Conservation (phyloP, 352 stramenopile genomes). For the Saprolegnia parasitica region DNA sequence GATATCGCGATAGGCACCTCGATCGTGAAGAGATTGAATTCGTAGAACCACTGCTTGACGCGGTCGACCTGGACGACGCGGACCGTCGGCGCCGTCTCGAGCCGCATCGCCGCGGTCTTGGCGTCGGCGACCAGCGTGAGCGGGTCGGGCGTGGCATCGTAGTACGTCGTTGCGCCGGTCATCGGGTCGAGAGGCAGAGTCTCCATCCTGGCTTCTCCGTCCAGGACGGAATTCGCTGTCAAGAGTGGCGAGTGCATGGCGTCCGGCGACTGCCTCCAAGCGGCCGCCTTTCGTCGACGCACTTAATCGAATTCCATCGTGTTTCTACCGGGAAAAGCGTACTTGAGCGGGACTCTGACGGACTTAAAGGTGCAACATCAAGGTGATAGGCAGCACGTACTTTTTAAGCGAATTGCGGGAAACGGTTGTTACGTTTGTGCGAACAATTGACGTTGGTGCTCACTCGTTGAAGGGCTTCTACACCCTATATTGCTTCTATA, state of each 20-base stretch:
- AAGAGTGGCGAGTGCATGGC: conserved; percentile 9
- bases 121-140: not conserved
- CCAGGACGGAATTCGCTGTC: conserved; percentile 12
- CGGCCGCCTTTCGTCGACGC: too few species aligned
- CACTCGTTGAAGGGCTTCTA: too few species aligned
- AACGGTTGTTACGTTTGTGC: too few species aligned
- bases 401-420: too few species aligned
- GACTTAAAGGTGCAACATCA: too few species aligned
- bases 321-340: too few species aligned
- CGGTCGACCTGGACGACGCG: conserved; percentile 19
- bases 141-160: not conserved
- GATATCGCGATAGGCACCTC: conserved; percentile 4
- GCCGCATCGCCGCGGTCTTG: not conserved
- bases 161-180: not conserved
- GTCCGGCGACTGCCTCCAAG: not conserved
- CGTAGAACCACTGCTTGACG: conserved; percentile 14
- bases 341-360: too few species aligned
- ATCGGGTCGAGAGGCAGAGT: not conserved
- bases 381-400: too few species aligned
- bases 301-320: too few species aligned
- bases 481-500: too few species aligned
- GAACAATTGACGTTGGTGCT: too few species aligned
- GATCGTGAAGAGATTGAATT: conserved; percentile 25
- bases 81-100: conserved; percentile 7
- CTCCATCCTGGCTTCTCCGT: not conserved